Base-by-base conservation (phyloP, 495 filamentous ascomycete genomes). In the Penicillium ucsense region DNA sequence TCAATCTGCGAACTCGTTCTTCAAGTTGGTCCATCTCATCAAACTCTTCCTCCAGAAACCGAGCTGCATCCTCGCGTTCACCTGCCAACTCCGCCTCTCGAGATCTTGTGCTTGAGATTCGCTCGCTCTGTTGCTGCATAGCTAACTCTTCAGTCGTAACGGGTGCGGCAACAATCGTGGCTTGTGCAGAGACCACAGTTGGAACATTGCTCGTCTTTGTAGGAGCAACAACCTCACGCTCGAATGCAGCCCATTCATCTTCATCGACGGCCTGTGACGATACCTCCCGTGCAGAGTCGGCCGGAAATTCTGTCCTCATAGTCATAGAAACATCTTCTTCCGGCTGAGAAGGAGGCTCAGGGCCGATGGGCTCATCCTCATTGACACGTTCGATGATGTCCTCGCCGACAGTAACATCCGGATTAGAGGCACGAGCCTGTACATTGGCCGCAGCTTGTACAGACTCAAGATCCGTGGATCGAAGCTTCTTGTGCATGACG, bases 1-100 rank as follows among this genome's bases (percentile, higher is more conserved):
- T 85, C 50, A 98, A 64, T 55, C 74, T 78, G 56, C 74, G 71
- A 6, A 95, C 85, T 35, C 90, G 76, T 53, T 81, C 80, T 65
- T 96, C 92, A 39, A 95, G 75, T 45, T 80, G 80, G 60, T 92
- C 88, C 91, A 97, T 96, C 60, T 92, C 83, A 44, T 94, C 92
- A 61, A 97, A 88, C 63, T 98, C 92, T 48, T 86, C 82, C 62
- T 91, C 82, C 47, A 96, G 63, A 46, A 82, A 78, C 41, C 85
- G 77, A 20, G 80, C 83, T 4, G 90, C 89, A 56, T 94, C 89
- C 57, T 95, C 89, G 27, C 82, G 82, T 68, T 94, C 88, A 11
- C 82, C 87, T 49, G 87, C 89, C n/a, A 77, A 60, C 39, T 84
- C 79, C 1, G 74, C 80, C 43, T 85, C 83, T 33, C 75, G 72